Evolutionary conservation across 164 flowering plant species (phyloP), one percentile per base, ranked within the genome.

Genomic region (Magnolia officinalis): DNA sequence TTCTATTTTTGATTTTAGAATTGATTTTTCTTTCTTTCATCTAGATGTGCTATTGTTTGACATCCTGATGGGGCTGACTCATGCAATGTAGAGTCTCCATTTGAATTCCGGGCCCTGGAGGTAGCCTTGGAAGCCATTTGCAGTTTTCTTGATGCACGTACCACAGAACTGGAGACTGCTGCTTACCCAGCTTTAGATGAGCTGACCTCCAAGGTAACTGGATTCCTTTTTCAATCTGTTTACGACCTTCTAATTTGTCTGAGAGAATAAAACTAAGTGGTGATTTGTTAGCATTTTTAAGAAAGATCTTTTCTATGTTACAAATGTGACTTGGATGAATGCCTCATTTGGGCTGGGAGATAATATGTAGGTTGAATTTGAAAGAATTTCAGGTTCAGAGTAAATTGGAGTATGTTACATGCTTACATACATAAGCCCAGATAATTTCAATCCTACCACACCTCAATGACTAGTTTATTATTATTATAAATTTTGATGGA

Each of bases 161-260:
- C 99, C 64, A 85, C 88, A 31, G 98, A 96, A 72, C 74, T 96
- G 77, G 99, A 94, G 83, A 85, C 90, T 83, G 93, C 88, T 75
- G 92, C 98, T 68, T 94, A 96, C 85, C 98, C 99, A 70, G 98
- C 99, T 75, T 81, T 96, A 61, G 98, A 96, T 82, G 95, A 92
- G 84, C 91, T 96, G 59, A 94, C 99, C 7, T 90, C 96, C 65
- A 91, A 92, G 91, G 98, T 91, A 50, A 61, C 49, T 55, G 1
- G 21, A 72, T 64, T 58, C 20, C 16, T 61, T 61, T 61, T 72
- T 8, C 13, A n/a, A 24, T n/a, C 29, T 63, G 13, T 52, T 31
- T 16, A 11, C n/a, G n/a, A n/a, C n/a, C n/a, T n/a, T n/a, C n/a
- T n/a, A n/a, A n/a, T n/a, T n/a, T n/a, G n/a, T n/a, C n/a, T n/a